A percentile compares a stretch with the other conserved stretches of the same genome.
Conservation (phyloP, 305 asterid genomes). For the Striga hermonthica region DNA sequence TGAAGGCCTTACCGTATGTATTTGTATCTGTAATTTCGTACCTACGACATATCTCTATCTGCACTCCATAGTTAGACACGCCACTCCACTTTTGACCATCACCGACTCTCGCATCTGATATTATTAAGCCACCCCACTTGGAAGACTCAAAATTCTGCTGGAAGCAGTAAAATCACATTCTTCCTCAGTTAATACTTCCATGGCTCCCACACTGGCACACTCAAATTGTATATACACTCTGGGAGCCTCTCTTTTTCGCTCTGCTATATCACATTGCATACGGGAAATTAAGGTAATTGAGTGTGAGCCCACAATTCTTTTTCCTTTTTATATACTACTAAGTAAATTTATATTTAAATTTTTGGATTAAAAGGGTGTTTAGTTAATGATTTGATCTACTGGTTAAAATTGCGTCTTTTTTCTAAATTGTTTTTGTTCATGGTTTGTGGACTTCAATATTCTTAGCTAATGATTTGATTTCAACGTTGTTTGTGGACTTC, state of each 20-base stretch:
- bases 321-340: neutral
- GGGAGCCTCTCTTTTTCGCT: slow-evolving; percentile 15
- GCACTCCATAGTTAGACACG: slow-evolving; percentile 30
- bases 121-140: slow-evolving; percentile 15
- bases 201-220: slow-evolving; percentile 32
- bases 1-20: too few relatives aligned
- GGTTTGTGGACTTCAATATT: too few relatives aligned
- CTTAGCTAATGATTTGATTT: too few relatives aligned
- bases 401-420: slow-evolving; percentile 8
- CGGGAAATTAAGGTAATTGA: slow-evolving; percentile 29
- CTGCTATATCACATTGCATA: slow-evolving; percentile 38
- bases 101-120: too few relatives aligned
- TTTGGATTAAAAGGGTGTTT: neutral
- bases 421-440: too few relatives aligned
- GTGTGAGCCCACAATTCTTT: neutral
- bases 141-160: slow-evolving; percentile 31
- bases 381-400: slow-evolving; percentile 28
- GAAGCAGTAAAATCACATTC: slow-evolving; percentile 31
- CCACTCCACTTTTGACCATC: slow-evolving; percentile 25
- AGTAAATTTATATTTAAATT: neutral
- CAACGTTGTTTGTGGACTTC: too few relatives aligned
- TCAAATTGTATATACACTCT: slow-evolving; percentile 2
- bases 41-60: neutral
- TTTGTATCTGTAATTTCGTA: too few relatives aligned
- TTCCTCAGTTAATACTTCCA: slow-evolving; percentile 34